Evolutionary conservation across 257 asterid species (phyloP).

Genomic region (Echites panduratus): DNA sequence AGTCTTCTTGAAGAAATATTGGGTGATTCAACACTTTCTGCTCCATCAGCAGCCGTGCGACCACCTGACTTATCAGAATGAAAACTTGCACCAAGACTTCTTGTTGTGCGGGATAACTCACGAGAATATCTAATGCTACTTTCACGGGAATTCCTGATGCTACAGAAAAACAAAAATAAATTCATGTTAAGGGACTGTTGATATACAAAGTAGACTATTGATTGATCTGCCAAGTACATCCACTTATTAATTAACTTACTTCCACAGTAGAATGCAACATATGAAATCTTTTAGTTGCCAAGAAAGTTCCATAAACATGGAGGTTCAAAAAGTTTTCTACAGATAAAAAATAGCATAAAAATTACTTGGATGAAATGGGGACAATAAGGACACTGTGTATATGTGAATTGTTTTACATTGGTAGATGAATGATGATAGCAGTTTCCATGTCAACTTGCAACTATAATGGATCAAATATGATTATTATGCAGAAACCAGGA

Average conservation of each 20-base stretch:
- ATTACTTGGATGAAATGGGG: background rate
- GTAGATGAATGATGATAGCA: background rate
- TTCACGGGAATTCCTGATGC: constrained; percentile 67
- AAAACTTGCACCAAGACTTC: constrained; percentile 88
- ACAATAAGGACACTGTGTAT: background rate
- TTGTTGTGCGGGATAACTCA: constrained; percentile 72
- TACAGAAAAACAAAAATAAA: constrained; percentile 18
- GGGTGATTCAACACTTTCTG: constrained; percentile 34
- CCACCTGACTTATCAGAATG: constrained; percentile 79
- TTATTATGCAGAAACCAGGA: background rate
- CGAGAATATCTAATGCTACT: constrained; percentile 70
- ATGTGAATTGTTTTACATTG: background rate
- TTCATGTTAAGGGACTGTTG: background rate
- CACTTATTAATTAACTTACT: background rate
- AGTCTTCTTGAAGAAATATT: constrained; percentile 54
- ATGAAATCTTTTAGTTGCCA: background rate
- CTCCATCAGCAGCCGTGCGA: constrained; percentile 60
- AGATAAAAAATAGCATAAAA: background rate
- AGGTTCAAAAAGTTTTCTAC: background rate
- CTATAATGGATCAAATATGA: background rate
- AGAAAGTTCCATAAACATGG: background rate
- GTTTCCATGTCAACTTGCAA: background rate
- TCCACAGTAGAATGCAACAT: background rate
- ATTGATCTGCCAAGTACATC: background rate
- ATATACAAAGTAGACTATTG: background rate